Percentiles rank a stretch among this genome's conserved stretches.
Evolutionary conservation across 306 rosid species (phyloP).

Genomic region (Adenanthera pavonina): DNA sequence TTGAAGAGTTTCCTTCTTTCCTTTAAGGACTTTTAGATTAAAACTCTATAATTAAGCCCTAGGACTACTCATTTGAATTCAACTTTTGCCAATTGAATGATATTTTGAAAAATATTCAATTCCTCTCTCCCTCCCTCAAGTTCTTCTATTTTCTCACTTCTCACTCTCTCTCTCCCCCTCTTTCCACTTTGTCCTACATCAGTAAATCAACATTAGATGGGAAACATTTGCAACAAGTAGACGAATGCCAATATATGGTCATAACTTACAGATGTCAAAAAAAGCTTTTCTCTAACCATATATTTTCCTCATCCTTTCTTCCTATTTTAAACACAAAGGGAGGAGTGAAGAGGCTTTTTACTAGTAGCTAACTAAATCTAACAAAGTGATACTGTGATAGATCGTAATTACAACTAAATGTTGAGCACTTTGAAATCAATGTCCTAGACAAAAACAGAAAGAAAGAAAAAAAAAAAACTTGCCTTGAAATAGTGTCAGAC

Average conservation of each 20-base stretch:
- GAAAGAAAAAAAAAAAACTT: conserved; percentile 28
- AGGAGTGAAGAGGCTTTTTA: background rate
- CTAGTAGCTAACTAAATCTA: background rate
- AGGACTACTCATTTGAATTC: too few relatives aligned
- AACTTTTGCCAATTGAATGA: too few relatives aligned
- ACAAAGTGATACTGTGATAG: background rate
- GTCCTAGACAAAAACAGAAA: too few relatives aligned
- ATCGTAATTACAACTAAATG: background rate
- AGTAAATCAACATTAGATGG: background rate
- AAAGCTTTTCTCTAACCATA: background rate
- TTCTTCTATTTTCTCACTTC: too few relatives aligned
- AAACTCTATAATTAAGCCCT: too few relatives aligned
- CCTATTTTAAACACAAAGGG: background rate
- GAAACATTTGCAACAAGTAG: background rate
- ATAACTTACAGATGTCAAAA: background rate
- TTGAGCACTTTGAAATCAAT: background rate
- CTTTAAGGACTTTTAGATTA: too few relatives aligned
- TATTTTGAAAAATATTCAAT: too few relatives aligned
- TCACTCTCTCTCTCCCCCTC: too few relatives aligned
- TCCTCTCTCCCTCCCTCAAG: too few relatives aligned
- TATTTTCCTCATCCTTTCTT: background rate
- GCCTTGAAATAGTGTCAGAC: conserved; percentile 83
- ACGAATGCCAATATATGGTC: conserved; percentile 7
- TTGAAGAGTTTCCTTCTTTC: too few relatives aligned
- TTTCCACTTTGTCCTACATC: too few relatives aligned